Conservation (phyloP, 2,329 filamentous ascomycete genomes). For the Exophiala sideris region DNA sequence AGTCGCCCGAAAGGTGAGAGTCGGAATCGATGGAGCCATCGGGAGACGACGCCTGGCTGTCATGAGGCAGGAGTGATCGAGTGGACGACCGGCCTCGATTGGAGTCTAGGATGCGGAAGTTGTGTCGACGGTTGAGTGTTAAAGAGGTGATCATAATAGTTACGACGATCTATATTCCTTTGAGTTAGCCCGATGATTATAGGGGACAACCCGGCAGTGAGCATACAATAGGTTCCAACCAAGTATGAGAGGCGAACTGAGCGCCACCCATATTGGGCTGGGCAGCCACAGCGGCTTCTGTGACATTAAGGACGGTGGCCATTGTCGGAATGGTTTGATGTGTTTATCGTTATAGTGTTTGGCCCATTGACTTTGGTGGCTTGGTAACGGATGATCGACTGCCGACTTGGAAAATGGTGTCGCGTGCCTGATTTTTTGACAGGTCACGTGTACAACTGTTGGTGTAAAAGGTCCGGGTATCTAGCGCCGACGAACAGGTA, state of each 20-base stretch:
- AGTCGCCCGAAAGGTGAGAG: slow-evolving; percentile 38
- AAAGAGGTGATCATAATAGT: slow-evolving; percentile 49
- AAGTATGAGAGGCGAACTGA: slow-evolving; percentile 36
- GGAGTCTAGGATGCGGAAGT: slow-evolving; percentile 41
- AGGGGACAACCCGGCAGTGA: background rate
- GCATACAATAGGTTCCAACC: slow-evolving; percentile 37
- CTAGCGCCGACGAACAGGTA: no score
- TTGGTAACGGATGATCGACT: background rate
- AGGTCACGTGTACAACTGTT: slow-evolving; percentile 8
- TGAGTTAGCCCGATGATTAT: background rate
- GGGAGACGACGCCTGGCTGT: slow-evolving; percentile 18
- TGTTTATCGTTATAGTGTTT: background rate
- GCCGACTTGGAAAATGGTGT: background rate
- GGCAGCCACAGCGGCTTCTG: slow-evolving; percentile 14
- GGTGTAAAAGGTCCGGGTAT: background rate
- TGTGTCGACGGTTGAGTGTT: slow-evolving; percentile 46
- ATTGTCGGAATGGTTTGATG: slow-evolving; percentile 3
- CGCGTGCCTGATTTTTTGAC: no score
- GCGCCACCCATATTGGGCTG: slow-evolving; percentile 35
- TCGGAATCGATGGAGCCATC: slow-evolving; percentile 28
- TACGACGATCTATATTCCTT: slow-evolving; percentile 45
- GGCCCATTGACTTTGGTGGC: background rate
- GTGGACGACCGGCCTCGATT: slow-evolving; percentile 25
- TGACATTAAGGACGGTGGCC: slow-evolving; percentile 16
- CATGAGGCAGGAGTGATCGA: slow-evolving; percentile 19